Base-by-base conservation (phyloP, 805 yeast species). In the Wickerhamiella hasegawae region DNA sequence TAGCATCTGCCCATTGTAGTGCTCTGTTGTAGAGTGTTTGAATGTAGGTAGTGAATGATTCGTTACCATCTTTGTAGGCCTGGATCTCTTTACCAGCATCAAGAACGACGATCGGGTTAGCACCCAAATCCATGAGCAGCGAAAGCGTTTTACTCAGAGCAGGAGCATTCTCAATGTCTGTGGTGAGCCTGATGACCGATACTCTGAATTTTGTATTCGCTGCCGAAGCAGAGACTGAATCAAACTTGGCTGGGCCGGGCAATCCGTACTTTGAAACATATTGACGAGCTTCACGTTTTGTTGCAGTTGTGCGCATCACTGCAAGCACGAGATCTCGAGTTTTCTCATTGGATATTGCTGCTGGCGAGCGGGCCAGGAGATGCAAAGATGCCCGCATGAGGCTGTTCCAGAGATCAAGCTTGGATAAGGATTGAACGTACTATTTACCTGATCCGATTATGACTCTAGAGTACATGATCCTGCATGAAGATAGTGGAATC, bases 231-330 rank as follows among this genome's bases (percentile, higher is more conserved):
- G n/a, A n/a, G n/a, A n/a, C n/a, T n/a, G n/a, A n/a, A n/a, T n/a
- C n/a, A n/a, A n/a, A n/a, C n/a, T n/a, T n/a, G n/a, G n/a, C n/a
- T n/a, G 28, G 15, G 15, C 28, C 6, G 10, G 28, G 28, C 31
- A 30, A 20, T 2, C 66, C 57, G 51, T 85, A 87, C 49, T 76
- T 80, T 24, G 70, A 62, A 32, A 87, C 58, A 51, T 85, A 87
- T 43, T 76, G 78, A 42, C 71, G 68, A 4, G 94, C 94, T 51
- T 87, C 97, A 40, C 98, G 64, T 53, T 83, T 85, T 1, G 97
- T 87, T 4, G 96, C 92, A 3, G 96, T 81, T 1, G 94, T 76
- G 48, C 76, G 76, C 39, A 87, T 62, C 18, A 87, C 84, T 1
- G 95, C 75, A 14, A 83, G 59, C n/a, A 87, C 76, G 34, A 87